These are phyloP conservation scores for Fremontodendron californicum DNA, from an alignment of 345 rosid genomes.

Conservation along the genomic window DNA sequence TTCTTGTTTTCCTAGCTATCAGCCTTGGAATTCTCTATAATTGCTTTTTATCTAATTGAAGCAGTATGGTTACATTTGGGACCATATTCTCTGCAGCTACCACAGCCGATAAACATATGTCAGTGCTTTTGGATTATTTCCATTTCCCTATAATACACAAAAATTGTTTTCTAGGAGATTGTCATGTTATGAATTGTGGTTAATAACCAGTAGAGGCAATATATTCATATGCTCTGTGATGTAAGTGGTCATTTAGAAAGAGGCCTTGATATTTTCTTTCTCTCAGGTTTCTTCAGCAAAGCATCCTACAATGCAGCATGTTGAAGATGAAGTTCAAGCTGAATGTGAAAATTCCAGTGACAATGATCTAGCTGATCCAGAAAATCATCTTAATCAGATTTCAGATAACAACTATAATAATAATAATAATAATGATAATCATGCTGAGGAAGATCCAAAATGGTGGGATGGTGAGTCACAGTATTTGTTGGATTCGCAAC, in stretches of 20 bases:
- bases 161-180: neutral
- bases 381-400: slow-evolving; percentile 25
- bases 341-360: slow-evolving; percentile 27
- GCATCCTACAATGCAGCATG: slow-evolving; percentile 32
- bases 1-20: neutral
- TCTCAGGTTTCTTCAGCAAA: slow-evolving; percentile 14
- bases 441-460: slow-evolving; percentile 50
- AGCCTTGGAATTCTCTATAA: neutral
- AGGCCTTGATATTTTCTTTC: slow-evolving; percentile 5
- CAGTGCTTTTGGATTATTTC: neutral
- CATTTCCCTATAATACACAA: neutral
- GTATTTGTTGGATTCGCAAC: slow-evolving; percentile 71
- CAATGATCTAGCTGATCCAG: slow-evolving; percentile 24
- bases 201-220: neutral
- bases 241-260: neutral
- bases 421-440: slow-evolving; percentile 25
- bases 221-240: neutral
- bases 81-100: neutral
- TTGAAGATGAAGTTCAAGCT: slow-evolving; percentile 43
- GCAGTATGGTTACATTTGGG: neutral
- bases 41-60: neutral
- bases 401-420: slow-evolving; percentile 16
- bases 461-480: slow-evolving; percentile 90
- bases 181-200: neutral
- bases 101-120: neutral